These are phyloP conservation scores for Kodamaea kakaduensis DNA, from an alignment of 805 yeast genomes.

Conservation along the genomic window DNA sequence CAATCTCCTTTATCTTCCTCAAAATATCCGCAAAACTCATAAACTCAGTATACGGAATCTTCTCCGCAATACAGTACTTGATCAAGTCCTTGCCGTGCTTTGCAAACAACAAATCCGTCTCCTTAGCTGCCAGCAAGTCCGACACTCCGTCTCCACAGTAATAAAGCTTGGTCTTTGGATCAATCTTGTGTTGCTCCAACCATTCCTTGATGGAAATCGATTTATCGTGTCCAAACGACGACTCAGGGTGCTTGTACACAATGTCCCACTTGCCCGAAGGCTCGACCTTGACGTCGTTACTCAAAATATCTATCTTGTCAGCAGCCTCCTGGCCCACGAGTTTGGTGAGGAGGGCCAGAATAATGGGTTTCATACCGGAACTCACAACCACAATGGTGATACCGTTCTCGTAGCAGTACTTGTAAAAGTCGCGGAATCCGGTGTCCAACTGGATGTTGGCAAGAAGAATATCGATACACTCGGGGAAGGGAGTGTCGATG, in stretches of 20 bases:
- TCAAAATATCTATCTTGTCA: slow-evolving; percentile 33
- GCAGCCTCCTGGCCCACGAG: slow-evolving; percentile 77
- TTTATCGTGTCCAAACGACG: slow-evolving; percentile 94
- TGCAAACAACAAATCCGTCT: slow-evolving; percentile 90
- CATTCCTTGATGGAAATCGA: slow-evolving; percentile 67
- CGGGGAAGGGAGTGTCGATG: slow-evolving; percentile 67
- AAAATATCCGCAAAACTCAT: slow-evolving; percentile 72
- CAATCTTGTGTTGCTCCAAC: slow-evolving; percentile 27
- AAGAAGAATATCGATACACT: slow-evolving; percentile 70
- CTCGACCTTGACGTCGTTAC: slow-evolving; percentile 65
- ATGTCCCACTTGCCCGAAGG: slow-evolving; percentile 74
- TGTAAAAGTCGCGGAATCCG: slow-evolving; percentile 78
- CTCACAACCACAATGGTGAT: slow-evolving; percentile 87
- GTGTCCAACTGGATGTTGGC: slow-evolving; percentile 76
- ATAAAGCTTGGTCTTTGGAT: slow-evolving; percentile 44
- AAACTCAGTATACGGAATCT: slow-evolving; percentile 82
- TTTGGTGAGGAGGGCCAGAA: slow-evolving; percentile 66
- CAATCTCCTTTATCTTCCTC: slow-evolving; percentile 51
- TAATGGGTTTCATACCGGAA: slow-evolving; percentile 92
- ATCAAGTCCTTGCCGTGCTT: slow-evolving; percentile 88
- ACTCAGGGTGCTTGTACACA: slow-evolving; percentile 71
- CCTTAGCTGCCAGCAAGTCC: slow-evolving; percentile 91
- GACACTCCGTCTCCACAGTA: slow-evolving; percentile 98
- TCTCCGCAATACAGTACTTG: slow-evolving; percentile 73
- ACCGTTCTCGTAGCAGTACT: slow-evolving; percentile 67